Conservation (phyloP, 139 green algal species). For the Mychonastes homosphaera region DNA sequence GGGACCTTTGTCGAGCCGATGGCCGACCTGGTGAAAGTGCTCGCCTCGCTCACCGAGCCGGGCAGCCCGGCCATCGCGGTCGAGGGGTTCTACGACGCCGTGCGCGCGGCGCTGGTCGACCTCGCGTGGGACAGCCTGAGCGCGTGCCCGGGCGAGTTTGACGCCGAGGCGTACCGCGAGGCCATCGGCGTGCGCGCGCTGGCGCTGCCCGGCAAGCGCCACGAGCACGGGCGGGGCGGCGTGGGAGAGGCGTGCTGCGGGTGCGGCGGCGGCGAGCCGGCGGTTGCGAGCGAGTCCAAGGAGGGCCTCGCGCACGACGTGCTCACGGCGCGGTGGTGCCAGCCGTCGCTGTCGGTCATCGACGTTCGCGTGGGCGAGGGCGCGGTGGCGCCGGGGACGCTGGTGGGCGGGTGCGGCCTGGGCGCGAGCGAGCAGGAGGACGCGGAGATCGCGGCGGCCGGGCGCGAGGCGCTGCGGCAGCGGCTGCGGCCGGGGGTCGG, state of each 20-base stretch:
- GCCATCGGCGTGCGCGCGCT: constrained; percentile 61
- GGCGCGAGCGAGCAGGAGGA: no score
- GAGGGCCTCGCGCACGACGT: constrained; percentile 65
- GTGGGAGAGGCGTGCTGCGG: no score
- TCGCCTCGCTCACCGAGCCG: constrained; percentile 29
- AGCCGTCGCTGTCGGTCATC: constrained; percentile 72
- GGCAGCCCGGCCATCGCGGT: constrained; percentile 29
- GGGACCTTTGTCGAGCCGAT: constrained; percentile 90
- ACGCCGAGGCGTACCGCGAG: constrained; percentile 38
- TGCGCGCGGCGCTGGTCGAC: constrained; percentile 55
- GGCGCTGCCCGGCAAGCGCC: constrained; percentile 26
- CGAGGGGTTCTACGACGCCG: constrained; percentile 73
- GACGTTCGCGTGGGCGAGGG: constrained; percentile 54
- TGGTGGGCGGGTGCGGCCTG: no score
- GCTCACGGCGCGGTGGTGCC: constrained; percentile 75
- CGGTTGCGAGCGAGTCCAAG: no score
- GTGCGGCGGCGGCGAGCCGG: no score
- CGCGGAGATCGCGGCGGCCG: no score
- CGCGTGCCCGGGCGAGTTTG: constrained; percentile 45
- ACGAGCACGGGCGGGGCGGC: no score
- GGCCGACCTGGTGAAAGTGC: constrained; percentile 66
- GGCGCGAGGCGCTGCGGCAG: no score
- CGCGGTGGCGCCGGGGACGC: no score
- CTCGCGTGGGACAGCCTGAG: constrained; percentile 47
- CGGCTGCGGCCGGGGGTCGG: no score